Conservation (phyloP, 768 basidiomycete genomes). For the Agaricus bisporus region DNA sequence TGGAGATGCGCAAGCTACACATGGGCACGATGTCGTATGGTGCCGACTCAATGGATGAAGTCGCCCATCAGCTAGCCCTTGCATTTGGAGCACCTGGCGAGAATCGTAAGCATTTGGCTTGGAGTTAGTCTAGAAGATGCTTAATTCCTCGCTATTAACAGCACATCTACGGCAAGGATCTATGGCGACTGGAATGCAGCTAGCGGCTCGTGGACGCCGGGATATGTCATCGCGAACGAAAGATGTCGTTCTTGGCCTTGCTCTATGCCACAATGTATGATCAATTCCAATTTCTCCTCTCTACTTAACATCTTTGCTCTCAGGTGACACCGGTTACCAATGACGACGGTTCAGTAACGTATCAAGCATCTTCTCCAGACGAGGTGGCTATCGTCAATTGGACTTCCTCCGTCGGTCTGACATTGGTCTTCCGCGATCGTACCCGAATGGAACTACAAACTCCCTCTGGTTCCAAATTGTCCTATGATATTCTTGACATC, state of each 20-base stretch:
- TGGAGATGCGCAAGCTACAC: slow-evolving; percentile 94
- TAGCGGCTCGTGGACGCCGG: slow-evolving; percentile 82
- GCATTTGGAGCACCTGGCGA: slow-evolving; percentile 70
- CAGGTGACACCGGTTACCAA: slow-evolving; percentile 95
- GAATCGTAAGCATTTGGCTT: slow-evolving; percentile 30
- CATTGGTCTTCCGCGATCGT: slow-evolving; percentile 84
- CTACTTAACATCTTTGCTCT: not conserved
- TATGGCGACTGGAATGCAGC: slow-evolving; percentile 66
- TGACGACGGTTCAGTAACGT: slow-evolving; percentile 91
- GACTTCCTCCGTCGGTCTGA: slow-evolving; percentile 93
- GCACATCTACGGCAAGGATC: slow-evolving; percentile 48
- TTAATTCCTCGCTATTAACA: slow-evolving; percentile 8
- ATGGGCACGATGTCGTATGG: slow-evolving; percentile 99
- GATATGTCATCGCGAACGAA: slow-evolving; percentile 93
- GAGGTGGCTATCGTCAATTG: slow-evolving; percentile 98
- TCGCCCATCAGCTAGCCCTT: slow-evolving; percentile 82
- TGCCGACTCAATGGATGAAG: slow-evolving; percentile 98
- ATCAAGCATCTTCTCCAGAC: slow-evolving; percentile 98
- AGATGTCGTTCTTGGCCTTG: slow-evolving; percentile 90
- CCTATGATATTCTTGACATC: slow-evolving; percentile 85
- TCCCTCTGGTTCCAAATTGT: slow-evolving; percentile 54
- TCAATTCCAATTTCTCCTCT: slow-evolving; percentile 19
- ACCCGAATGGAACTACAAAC: slow-evolving; percentile 82
- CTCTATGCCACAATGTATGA: slow-evolving; percentile 88
- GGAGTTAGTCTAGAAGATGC: not conserved